A percentile compares a stretch with the other conserved stretches of the same genome.
phyloP scores from a whole-genome alignment of 2,329 filamentous ascomycete species.

The Mycocentrospora acerina region DNA sequence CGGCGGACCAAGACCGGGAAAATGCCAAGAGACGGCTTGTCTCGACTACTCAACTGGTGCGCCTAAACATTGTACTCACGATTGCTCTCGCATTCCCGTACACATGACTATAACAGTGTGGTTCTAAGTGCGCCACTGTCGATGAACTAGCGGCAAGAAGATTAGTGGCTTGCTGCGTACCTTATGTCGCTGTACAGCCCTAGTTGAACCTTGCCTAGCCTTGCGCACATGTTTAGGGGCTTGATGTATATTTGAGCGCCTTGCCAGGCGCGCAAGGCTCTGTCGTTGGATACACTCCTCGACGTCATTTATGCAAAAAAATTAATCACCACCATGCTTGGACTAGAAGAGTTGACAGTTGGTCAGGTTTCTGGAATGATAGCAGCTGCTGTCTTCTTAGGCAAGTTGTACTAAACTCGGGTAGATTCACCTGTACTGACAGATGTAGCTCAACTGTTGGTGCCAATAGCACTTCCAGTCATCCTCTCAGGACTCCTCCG shows the following conservation, averaged over 20 bases:
- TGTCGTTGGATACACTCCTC: too few relatives aligned
- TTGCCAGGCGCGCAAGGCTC: not conserved
- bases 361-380: constrained; percentile 46
- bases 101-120: too few relatives aligned
- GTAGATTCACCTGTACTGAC: not conserved
- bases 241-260: not conserved
- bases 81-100: too few relatives aligned
- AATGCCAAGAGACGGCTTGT: too few relatives aligned
- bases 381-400: constrained; percentile 39
- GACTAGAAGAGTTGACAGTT: constrained; percentile 28
- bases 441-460: constrained; percentile 7
- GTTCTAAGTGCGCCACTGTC: too few relatives aligned
- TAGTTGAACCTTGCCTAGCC: not conserved
- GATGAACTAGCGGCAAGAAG: too few relatives aligned
- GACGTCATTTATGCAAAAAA: too few relatives aligned
- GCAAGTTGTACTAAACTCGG: constrained; percentile 14
- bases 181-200: too few relatives aligned
- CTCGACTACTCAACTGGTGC: too few relatives aligned
- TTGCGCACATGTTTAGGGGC: not conserved
- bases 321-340: constrained; percentile 5
- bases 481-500: constrained; percentile 9
- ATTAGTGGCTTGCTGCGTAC: too few relatives aligned
- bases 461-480: constrained; percentile 7
- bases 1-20: too few relatives aligned
- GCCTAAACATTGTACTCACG: too few relatives aligned